Evolutionary conservation across 2,329 filamentous ascomycete species (phyloP), one percentile per base, ranked within the genome.

Genomic region (Fusarium sp.): DNA sequence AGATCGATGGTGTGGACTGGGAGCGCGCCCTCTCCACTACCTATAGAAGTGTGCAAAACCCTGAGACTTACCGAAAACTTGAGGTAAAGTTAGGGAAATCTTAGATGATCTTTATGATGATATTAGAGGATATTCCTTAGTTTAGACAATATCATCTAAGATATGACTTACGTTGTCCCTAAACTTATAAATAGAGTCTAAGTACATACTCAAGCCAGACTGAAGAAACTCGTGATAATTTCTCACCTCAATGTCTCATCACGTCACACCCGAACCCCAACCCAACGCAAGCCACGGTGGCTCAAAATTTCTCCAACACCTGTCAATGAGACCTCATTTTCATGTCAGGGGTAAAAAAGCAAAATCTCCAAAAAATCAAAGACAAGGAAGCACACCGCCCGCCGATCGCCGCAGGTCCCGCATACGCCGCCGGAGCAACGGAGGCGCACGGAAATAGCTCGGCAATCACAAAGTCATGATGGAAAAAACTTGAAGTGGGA

Each of bases 41-140:
- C 22, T 82, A 83, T 78, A 84, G 85, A 6, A 90, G 88, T 67
- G 88, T 90, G 20, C 83, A 82, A 51, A 82, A 87, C 54, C 81
- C 83, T 2, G 82, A 83, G 28, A 83, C 83, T 64, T 89, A 88
- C 68, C 77, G 83, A 39, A 78, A 75, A 57, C 61, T 86, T 8
- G 64, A 71, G 32, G 52, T 18, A 3, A 77, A 77, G 45, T 45
- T 78, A 15, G 65, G 68, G 8, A 63, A 69, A 63, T 59, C 69
- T 26, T 58, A 61, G 30, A 11, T 26, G 6, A 24, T 14, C 9
- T 18, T n/a, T 18, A 58, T 48, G 20, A 36, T 30, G 10, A 18
- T 7, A 5, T 4, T 38, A 22, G 41, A 48, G 30, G 8, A 24
- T 38, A 12, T 52, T 36, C 7, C n/a, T 26, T 38, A 13, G 9